phyloP scores from a whole-genome alignment of 495 filamentous ascomycete genomes.

The Friedmanniomyces endolithicus region DNA sequence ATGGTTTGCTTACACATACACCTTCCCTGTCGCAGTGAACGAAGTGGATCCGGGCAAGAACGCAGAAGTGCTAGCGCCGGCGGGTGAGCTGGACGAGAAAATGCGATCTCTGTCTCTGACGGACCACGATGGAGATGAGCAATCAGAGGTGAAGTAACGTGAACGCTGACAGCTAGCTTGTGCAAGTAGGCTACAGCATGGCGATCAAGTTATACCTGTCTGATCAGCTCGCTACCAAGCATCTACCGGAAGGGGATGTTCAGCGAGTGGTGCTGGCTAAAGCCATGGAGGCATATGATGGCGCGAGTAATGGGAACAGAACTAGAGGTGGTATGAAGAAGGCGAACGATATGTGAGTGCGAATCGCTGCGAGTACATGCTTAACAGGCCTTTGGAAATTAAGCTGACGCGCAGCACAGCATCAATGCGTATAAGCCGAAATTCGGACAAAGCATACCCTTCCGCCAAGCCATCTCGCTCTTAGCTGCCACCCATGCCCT shows the following conservation, averaged over 20 bases:
- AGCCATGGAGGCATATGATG: slow-evolving; percentile 69
- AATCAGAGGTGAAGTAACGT: neutral
- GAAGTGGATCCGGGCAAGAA: slow-evolving; percentile 12
- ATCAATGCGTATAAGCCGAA: slow-evolving; percentile 57
- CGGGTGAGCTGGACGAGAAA: neutral
- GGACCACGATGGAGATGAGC: neutral
- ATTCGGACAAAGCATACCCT: slow-evolving; percentile 42
- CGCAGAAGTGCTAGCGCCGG: slow-evolving; percentile 1
- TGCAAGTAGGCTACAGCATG: slow-evolving; percentile 26
- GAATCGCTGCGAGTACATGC: too few relatives aligned
- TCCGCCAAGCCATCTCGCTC: slow-evolving; percentile 52
- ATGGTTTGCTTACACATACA: neutral
- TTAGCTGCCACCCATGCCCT: slow-evolving; percentile 77
- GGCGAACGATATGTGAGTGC: slow-evolving; percentile 66
- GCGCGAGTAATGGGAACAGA: slow-evolving; percentile 78
- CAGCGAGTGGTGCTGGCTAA: slow-evolving; percentile 54
- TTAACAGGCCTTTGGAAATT: too few relatives aligned
- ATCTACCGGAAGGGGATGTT: slow-evolving; percentile 40
- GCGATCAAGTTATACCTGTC: slow-evolving; percentile 56
- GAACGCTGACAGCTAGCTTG: neutral
- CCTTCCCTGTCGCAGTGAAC: slow-evolving; percentile 2
- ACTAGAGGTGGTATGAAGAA: slow-evolving; percentile 72
- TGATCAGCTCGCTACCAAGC: slow-evolving; percentile 31
- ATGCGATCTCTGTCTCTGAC: slow-evolving; percentile 1
- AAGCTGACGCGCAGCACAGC: slow-evolving; percentile 30